phyloP scores from a whole-genome alignment of 352 stramenopile species.

The Globisporangium cystogenes region DNA sequence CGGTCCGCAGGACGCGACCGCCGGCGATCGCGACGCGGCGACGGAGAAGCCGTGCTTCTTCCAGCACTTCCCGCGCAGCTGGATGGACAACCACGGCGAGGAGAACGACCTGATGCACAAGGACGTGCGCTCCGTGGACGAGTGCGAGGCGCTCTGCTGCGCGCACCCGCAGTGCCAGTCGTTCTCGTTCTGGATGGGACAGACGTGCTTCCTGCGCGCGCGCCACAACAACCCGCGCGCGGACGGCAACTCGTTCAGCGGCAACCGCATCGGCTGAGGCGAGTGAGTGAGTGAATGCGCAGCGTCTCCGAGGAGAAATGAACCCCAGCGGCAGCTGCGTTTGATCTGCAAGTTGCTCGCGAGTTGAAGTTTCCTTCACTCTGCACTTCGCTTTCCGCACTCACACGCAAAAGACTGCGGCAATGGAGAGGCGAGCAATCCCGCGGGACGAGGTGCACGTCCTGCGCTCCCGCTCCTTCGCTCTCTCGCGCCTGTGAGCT shows the following conservation, averaged over 20 bases:
- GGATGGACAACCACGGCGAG: conserved; percentile 66
- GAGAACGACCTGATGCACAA: conserved; percentile 59
- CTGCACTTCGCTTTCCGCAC: conserved; percentile 6
- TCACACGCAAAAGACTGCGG: conserved; percentile 1
- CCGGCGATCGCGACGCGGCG: neutral
- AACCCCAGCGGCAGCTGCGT: too few species aligned
- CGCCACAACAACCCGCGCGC: conserved; percentile 28
- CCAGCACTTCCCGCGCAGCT: conserved; percentile 49
- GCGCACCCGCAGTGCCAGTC: conserved; percentile 48
- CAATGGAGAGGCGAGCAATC: neutral
- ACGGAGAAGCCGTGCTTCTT: conserved; percentile 55
- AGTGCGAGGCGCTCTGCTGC: conserved; percentile 65
- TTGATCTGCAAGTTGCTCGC: neutral
- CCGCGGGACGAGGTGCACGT: conserved; percentile 36
- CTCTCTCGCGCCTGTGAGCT: too few species aligned
- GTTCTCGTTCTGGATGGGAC: conserved; percentile 65
- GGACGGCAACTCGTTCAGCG: conserved; percentile 57
- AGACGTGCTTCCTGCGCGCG: conserved; percentile 65
- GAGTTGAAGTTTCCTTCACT: conserved; percentile 28
- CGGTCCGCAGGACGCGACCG: neutral
- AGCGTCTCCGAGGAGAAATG: too few species aligned
- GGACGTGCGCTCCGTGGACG: conserved; percentile 43
- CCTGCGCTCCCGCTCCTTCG: neutral
- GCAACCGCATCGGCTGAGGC: conserved; percentile 24
- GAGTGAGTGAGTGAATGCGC: too few species aligned